Evolutionary conservation across 1,284 basidiomycete genomes (phyloP).

Genomic region (Rhodotorula sp.): DNA sequence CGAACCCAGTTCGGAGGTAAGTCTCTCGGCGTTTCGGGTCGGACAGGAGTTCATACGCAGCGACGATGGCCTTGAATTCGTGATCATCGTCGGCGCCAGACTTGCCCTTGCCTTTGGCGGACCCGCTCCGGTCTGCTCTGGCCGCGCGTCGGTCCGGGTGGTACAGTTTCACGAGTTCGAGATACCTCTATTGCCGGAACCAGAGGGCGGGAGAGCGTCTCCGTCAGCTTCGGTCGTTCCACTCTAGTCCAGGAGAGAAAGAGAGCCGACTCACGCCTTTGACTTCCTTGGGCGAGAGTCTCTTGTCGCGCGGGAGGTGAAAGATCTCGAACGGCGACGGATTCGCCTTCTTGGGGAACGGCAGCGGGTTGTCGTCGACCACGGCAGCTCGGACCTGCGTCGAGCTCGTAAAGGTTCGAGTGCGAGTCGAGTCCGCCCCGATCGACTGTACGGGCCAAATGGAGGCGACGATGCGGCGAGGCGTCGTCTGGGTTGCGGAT

Average conservation of each 20-base stretch:
- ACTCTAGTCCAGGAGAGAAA: too few relatives aligned
- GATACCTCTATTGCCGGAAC: constrained; percentile 15
- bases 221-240: not conserved
- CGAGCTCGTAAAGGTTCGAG: not conserved
- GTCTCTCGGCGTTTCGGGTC: constrained; percentile 31
- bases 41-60: constrained; percentile 42
- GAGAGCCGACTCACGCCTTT: constrained; percentile 11
- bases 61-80: constrained; percentile 38
- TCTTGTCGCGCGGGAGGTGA: constrained; percentile 17
- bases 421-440: not conserved
- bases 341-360: constrained; percentile 26
- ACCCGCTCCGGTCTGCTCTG: not conserved
- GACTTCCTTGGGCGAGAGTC: constrained; percentile 10
- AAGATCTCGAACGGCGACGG: constrained; percentile 40
- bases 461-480: not conserved
- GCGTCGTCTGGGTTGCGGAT: not conserved
- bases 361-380: constrained; percentile 10
- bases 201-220: not conserved
- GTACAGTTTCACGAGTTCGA: constrained; percentile 31
- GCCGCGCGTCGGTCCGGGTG: constrained; percentile 24
- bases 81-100: constrained; percentile 4
- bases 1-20: constrained; percentile 37
- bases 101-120: constrained; percentile 4
- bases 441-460: not conserved
- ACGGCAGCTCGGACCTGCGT: not conserved